Percentiles rank a stretch among this genome's conserved stretches.
These are phyloP conservation scores for Pseudonitzschia pungens DNA, from an alignment of 108 stramenopile species.

Conservation along the genomic window DNA sequence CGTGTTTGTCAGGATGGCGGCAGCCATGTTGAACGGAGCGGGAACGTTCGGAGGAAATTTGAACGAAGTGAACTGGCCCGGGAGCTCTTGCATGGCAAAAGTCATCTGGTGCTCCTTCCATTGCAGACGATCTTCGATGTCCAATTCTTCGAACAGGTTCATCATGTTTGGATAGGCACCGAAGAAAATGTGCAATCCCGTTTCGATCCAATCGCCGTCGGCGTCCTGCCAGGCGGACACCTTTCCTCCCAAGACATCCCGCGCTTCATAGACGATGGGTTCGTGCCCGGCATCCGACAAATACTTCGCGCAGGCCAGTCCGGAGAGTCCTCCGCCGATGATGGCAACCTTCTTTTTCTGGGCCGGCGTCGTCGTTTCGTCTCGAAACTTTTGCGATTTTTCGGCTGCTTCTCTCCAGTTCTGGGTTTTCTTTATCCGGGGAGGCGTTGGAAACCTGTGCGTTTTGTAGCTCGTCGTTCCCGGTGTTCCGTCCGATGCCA, in stretches of 20 bases:
- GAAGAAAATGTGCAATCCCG: constrained; percentile 94
- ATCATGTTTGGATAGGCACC: constrained; percentile 95
- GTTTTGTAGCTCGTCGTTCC: constrained; percentile 4
- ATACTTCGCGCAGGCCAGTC: constrained; percentile 87
- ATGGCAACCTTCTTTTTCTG: constrained; percentile 68
- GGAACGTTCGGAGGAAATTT: constrained; percentile 93
- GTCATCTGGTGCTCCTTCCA: constrained; percentile 97
- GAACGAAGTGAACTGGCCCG: constrained; percentile 92
- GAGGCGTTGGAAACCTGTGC: constrained; percentile 9
- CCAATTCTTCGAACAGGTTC: constrained; percentile 88
- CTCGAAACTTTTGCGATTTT: constrained; percentile 10
- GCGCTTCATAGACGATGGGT: constrained; percentile 78
- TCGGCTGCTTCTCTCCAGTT: constrained; percentile 25
- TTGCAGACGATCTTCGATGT: constrained; percentile 90
- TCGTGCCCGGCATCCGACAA: constrained; percentile 87
- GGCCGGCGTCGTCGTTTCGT: not conserved
- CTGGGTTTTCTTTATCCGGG: constrained; percentile 21
- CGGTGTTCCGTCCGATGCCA: too few relatives aligned
- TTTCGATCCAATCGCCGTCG: constrained; percentile 89
- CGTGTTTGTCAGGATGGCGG: constrained; percentile 91
- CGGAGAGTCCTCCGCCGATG: constrained; percentile 88
- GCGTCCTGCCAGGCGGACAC: constrained; percentile 89
- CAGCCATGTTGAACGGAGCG: constrained; percentile 91
- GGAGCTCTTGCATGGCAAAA: constrained; percentile 89
- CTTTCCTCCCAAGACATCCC: constrained; percentile 82